phyloP scores from a whole-genome alignment of 1,139 yeast genomes.

The Diutina siamensis region DNA sequence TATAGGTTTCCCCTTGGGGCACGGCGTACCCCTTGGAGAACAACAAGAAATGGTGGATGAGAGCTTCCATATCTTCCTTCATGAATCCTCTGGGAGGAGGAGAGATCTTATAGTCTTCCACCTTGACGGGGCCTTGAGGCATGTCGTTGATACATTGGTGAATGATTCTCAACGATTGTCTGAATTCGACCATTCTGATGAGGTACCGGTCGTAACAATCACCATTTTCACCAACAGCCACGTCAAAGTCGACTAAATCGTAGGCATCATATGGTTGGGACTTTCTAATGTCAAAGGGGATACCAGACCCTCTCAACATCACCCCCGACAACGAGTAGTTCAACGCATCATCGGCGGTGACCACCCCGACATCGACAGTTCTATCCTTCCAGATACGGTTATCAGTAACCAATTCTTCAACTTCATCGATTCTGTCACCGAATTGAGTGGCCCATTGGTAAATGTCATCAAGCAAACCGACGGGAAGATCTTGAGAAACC shows the following conservation, averaged over 20 bases:
- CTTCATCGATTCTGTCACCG: conserved; percentile 86
- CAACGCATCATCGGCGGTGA: conserved; percentile 79
- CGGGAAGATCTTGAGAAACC: conserved; percentile 80
- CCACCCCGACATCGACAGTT: conserved; percentile 69
- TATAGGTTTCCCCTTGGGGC: conserved; percentile 85
- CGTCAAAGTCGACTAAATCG: conserved; percentile 74
- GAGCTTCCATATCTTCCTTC: conserved; percentile 92
- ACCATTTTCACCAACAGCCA: conserved; percentile 79
- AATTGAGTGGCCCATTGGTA: conserved; percentile 96
- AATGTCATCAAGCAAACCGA: conserved; percentile 77
- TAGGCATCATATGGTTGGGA: conserved; percentile 88
- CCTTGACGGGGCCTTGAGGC: conserved; percentile 90
- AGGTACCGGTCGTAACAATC: conserved; percentile 88
- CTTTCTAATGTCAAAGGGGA: conserved; percentile 80
- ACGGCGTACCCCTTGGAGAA: conserved; percentile 85
- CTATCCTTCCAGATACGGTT: conserved; percentile 91
- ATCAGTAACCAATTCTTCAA: conserved; percentile 81
- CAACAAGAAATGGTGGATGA: conserved; percentile 79
- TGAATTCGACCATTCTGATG: conserved; percentile 82
- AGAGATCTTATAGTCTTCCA: conserved; percentile 76
- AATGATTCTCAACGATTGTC: conserved; percentile 82
- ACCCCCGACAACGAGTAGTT: conserved; percentile 77
- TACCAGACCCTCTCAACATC: conserved; percentile 85
- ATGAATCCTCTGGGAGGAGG: conserved; percentile 75
- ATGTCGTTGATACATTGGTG: conserved; percentile 85